Evolutionary conservation across 208 protist genomes (phyloP).

Genomic region (Blechomonas ayalai): DNA sequence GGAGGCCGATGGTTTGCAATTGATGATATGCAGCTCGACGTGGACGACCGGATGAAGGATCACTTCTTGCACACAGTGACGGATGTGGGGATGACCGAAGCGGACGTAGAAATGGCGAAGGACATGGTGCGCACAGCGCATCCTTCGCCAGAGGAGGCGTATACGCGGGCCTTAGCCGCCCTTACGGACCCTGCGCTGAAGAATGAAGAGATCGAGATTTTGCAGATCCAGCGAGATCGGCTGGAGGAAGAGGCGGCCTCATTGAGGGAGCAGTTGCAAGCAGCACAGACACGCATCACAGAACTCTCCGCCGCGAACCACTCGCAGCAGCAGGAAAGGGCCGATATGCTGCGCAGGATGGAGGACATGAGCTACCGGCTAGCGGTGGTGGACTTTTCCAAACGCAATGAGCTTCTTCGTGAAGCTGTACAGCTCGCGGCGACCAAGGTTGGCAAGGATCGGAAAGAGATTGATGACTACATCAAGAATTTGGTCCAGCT

Average conservation of each 20-base stretch:
- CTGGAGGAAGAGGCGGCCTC: constrained; percentile 5
- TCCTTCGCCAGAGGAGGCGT: constrained; percentile 26
- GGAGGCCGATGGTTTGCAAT: constrained; percentile 81
- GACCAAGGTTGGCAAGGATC: constrained; percentile 34
- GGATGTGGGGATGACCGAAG: constrained; percentile 56
- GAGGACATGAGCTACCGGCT: constrained; percentile 73
- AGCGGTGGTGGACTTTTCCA: constrained; percentile 50
- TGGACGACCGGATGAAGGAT: constrained; percentile 62
- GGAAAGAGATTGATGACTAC: constrained; percentile 39
- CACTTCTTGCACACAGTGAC: constrained; percentile 79
- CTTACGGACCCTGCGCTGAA: constrained; percentile 53
- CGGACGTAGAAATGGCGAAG: constrained; percentile 26
- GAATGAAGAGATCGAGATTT: constrained; percentile 59
- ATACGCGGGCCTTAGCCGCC: constrained; percentile 20
- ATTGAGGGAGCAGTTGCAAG: constrained; percentile 20
- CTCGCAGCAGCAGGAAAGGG: constrained; percentile 17
- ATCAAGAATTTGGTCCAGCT: constrained; percentile 47
- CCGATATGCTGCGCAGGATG: constrained; percentile 26
- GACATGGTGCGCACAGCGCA: constrained; percentile 17
- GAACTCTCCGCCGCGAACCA: constrained; percentile 9
- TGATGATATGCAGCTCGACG: constrained; percentile 85
- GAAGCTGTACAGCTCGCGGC: constrained; percentile 36
- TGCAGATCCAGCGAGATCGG: constrained; percentile 23
- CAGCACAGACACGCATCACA: constrained; percentile 7
- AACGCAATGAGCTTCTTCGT: constrained; percentile 32